A percentile compares a stretch with the other conserved stretches of the same genome.
Conservation (phyloP, 1,284 basidiomycete genomes). For the Rhodotorula sp. region DNA sequence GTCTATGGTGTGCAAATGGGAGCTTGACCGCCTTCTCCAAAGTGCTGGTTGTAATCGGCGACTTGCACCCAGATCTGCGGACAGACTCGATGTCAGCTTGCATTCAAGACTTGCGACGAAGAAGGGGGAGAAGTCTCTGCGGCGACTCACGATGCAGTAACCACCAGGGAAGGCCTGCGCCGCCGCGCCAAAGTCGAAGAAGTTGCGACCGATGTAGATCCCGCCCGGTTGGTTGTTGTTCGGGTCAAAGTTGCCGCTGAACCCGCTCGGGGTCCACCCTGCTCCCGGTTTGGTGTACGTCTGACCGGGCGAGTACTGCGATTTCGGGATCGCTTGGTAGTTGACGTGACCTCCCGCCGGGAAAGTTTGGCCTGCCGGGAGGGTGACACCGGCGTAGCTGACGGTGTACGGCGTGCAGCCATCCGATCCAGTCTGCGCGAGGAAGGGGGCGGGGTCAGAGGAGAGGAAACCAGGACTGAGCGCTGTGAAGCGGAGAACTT, state of each 20-base stretch:
- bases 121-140: no score
- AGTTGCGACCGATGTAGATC: slow-evolving; percentile 20
- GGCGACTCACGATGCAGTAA: slow-evolving; percentile 7
- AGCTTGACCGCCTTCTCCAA: slow-evolving; percentile 25
- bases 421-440: slow-evolving; percentile 9
- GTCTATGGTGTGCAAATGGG: slow-evolving; percentile 13
- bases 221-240: slow-evolving; percentile 28
- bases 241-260: slow-evolving; percentile 16
- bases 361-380: slow-evolving; percentile 11
- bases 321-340: slow-evolving; percentile 23
- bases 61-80: slow-evolving; percentile 17
- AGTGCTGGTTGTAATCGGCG: slow-evolving; percentile 23
- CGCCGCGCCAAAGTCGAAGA: slow-evolving; percentile 12
- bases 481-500: not conserved
- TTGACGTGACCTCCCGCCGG: slow-evolving; percentile 8
- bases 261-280: slow-evolving; percentile 12
- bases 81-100: not conserved
- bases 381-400: slow-evolving; percentile 7
- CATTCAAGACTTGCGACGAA: no score
- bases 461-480: not conserved
- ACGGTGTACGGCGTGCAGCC: slow-evolving; percentile 28
- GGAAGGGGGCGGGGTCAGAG: not conserved
- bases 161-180: slow-evolving; percentile 13
- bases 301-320: slow-evolving; percentile 15
- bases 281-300: slow-evolving; percentile 11